Conservation (phyloP, 441 rosid species). For the Gossypium schwendimanii region DNA sequence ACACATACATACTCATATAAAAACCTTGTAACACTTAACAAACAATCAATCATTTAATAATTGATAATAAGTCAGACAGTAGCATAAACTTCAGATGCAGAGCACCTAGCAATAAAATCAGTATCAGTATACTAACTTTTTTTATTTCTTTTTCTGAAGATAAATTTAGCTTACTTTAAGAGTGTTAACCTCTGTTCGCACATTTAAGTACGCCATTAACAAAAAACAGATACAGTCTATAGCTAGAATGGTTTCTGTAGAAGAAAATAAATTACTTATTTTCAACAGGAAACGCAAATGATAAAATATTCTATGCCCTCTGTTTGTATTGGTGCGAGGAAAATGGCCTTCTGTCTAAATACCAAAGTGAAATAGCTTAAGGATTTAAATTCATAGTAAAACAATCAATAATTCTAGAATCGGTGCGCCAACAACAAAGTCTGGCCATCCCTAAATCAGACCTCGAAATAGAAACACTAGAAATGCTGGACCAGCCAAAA, state of each 20-base stretch:
- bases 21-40: background rate
- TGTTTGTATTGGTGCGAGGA: too few relatives aligned
- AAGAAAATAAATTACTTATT: background rate
- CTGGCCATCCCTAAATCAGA: background rate
- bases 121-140: background rate
- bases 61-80: background rate
- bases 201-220: background rate
- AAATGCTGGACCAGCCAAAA: background rate
- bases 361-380: background rate
- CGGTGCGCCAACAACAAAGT: background rate
- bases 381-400: constrained; percentile 3
- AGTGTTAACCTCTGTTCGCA: background rate
- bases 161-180: background rate
- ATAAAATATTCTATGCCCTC: background rate
- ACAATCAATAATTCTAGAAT: background rate
- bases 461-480: background rate
- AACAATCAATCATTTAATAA: background rate
- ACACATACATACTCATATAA: too few relatives aligned
- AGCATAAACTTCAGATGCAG: background rate
- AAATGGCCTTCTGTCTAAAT: background rate
- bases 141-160: background rate
- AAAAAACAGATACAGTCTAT: background rate
- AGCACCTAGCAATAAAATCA: background rate
- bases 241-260: background rate
- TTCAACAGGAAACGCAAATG: background rate